Evolutionary conservation across 2,329 filamentous ascomycete species (phyloP).

Genomic region (Sarocladium oryzae): DNA sequence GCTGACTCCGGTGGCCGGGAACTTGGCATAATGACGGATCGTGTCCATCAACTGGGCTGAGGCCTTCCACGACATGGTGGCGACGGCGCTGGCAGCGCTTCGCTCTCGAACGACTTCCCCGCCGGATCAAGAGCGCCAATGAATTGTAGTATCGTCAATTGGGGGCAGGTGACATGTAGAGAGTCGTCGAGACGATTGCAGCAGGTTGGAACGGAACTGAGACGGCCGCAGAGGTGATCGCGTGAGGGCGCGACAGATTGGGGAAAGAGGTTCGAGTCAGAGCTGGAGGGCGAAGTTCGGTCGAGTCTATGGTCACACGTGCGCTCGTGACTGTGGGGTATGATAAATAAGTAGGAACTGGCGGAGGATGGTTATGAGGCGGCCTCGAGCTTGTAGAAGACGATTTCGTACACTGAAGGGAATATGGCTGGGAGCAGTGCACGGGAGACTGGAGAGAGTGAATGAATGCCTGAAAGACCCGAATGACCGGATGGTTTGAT

Average conservation of each 20-base stretch:
- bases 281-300: slow-evolving; percentile 6
- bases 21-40: slow-evolving; percentile 95
- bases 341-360: neutral
- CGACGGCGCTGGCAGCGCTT: slow-evolving; percentile 2
- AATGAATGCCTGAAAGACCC: neutral
- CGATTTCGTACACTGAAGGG: neutral
- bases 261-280: slow-evolving; percentile 1
- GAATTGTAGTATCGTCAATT: neutral
- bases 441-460: neutral
- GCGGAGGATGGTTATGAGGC: neutral
- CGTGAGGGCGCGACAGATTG: neutral
- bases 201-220: neutral
- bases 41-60: slow-evolving; percentile 89
- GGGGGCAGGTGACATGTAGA: neutral
- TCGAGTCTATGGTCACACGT: neutral
- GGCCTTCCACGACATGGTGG: slow-evolving; percentile 84
- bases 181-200: neutral
- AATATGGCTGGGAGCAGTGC: neutral
- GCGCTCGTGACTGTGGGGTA: slow-evolving; percentile 7
- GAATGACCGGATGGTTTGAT: neutral
- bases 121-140: slow-evolving; percentile 4
- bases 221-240: neutral
- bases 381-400: neutral
- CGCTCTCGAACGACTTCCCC: slow-evolving; percentile 2
- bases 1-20: slow-evolving; percentile 93